A percentile compares a stretch with the other conserved stretches of the same genome.
Evolutionary conservation across 805 yeast species (phyloP).

Genomic region (Ogataea glucozyma): DNA sequence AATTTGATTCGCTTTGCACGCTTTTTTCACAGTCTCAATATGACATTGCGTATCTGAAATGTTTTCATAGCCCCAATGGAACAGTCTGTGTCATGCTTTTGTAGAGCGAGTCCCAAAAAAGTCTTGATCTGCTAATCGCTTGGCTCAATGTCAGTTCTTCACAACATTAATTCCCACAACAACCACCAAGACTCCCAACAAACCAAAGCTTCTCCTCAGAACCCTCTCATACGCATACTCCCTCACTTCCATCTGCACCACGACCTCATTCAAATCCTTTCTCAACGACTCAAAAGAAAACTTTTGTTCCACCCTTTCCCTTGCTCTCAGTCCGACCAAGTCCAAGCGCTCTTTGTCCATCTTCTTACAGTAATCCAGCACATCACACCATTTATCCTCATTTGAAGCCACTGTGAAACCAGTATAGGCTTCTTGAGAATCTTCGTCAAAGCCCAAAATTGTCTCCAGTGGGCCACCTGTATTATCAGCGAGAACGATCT

Average conservation of each 20-base stretch:
- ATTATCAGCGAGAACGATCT: slow-evolving; percentile 82
- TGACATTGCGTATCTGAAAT: no score
- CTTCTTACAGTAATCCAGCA: slow-evolving; percentile 42
- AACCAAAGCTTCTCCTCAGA: neutral
- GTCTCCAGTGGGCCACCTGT: slow-evolving; percentile 95
- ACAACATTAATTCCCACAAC: no score
- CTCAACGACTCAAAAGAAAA: slow-evolving; percentile 52
- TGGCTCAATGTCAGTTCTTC: no score
- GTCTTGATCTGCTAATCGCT: no score
- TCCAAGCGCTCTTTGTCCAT: slow-evolving; percentile 15
- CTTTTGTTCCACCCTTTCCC: slow-evolving; percentile 36
- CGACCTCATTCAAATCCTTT: slow-evolving; percentile 17
- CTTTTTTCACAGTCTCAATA: no score
- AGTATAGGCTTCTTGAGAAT: slow-evolving; percentile 37
- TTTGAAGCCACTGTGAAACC: slow-evolving; percentile 61
- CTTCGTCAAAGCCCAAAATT: slow-evolving; percentile 38
- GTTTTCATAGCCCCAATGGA: no score
- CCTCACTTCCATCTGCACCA: slow-evolving; percentile 17
- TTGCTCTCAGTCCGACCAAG: slow-evolving; percentile 26
- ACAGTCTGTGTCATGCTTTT: no score
- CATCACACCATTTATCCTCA: slow-evolving; percentile 54
- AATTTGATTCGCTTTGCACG: no score
- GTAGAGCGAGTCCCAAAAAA: no score
- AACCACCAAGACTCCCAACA: slow-evolving; percentile 1
- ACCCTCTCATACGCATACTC: slow-evolving; percentile 8